Conservation (phyloP, 2,329 filamentous ascomycete species). For the Lachnellula subtilissima region DNA sequence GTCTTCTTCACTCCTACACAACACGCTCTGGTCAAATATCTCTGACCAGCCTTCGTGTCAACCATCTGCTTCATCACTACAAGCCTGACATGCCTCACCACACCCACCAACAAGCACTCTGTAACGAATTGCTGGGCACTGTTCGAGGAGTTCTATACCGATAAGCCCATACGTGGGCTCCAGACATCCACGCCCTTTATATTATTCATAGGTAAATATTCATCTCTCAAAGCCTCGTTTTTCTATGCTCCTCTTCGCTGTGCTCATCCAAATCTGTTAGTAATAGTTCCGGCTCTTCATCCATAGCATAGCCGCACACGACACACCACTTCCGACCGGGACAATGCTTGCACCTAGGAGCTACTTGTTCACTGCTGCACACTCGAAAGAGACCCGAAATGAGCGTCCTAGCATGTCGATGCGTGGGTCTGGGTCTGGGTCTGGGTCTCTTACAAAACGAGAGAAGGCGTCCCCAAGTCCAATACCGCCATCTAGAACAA, state of each 20-base stretch:
- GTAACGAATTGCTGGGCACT: slow-evolving; percentile 12
- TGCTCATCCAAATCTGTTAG: neutral
- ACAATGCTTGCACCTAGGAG: slow-evolving; percentile 26
- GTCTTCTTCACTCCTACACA: neutral
- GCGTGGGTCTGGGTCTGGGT: slow-evolving; percentile 1
- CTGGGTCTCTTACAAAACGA: slow-evolving; percentile 7
- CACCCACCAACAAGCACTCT: slow-evolving; percentile 11
- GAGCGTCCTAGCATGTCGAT: slow-evolving; percentile 10
- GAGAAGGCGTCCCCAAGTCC: slow-evolving; percentile 5
- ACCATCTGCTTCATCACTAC: neutral
- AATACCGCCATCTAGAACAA: neutral
- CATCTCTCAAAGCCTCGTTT: neutral
- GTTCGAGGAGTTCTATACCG: slow-evolving; percentile 7
- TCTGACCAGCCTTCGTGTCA: neutral
- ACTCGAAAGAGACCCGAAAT: slow-evolving; percentile 14
- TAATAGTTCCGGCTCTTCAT: neutral
- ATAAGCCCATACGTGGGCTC: slow-evolving; percentile 3
- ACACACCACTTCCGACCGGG: neutral
- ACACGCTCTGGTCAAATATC: slow-evolving; percentile 4
- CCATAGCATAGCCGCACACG: neutral
- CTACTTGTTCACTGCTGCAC: slow-evolving; percentile 23
- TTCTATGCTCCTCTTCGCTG: neutral
- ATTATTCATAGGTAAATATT: neutral
- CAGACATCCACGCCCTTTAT: neutral
- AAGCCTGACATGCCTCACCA: slow-evolving; percentile 18